These are phyloP conservation scores for Cerioporus squamosus DNA, from an alignment of 1,284 basidiomycete genomes.

Conservation along the genomic window DNA sequence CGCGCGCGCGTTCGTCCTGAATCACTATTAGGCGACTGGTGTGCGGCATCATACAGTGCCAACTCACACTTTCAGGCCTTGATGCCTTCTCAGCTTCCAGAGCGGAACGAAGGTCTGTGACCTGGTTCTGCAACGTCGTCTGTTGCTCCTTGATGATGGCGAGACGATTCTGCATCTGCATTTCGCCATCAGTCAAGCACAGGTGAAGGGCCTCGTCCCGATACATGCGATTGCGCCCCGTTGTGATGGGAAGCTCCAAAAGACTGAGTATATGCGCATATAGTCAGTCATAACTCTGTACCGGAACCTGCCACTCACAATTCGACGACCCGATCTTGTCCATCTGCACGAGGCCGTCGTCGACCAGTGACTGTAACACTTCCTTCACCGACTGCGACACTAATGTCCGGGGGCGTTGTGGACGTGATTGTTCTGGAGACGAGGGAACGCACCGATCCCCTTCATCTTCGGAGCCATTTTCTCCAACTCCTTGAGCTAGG, in stretches of 20 bases:
- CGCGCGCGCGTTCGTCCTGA: constrained; percentile 59
- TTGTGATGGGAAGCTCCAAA: constrained; percentile 92
- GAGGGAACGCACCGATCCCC: constrained; percentile 67
- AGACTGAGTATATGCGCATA: constrained; percentile 62
- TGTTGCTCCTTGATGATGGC: constrained; percentile 57
- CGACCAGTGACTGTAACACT: constrained; percentile 81
- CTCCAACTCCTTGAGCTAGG: constrained; percentile 85
- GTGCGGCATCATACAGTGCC: not conserved
- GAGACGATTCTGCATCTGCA: constrained; percentile 64
- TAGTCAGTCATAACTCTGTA: constrained; percentile 11
- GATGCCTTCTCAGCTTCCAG: constrained; percentile 58
- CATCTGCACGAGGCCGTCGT: constrained; percentile 79
- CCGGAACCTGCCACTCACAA: constrained; percentile 53
- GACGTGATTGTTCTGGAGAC: not conserved
- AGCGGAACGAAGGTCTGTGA: constrained; percentile 34
- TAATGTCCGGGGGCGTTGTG: constrained; percentile 31
- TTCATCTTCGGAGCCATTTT: constrained; percentile 85
- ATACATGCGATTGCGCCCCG: constrained; percentile 71
- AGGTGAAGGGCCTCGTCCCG: not conserved
- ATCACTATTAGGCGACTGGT: not conserved
- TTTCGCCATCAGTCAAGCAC: not conserved
- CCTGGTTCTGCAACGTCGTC: constrained; percentile 49
- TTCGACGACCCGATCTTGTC: constrained; percentile 94
- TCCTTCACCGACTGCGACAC: constrained; percentile 90
- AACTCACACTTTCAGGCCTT: constrained; percentile 69